Percentiles rank a stretch among this genome's conserved stretches.
Conservation (phyloP, 805 yeast species). For the Wickerhamiella shivajii region DNA sequence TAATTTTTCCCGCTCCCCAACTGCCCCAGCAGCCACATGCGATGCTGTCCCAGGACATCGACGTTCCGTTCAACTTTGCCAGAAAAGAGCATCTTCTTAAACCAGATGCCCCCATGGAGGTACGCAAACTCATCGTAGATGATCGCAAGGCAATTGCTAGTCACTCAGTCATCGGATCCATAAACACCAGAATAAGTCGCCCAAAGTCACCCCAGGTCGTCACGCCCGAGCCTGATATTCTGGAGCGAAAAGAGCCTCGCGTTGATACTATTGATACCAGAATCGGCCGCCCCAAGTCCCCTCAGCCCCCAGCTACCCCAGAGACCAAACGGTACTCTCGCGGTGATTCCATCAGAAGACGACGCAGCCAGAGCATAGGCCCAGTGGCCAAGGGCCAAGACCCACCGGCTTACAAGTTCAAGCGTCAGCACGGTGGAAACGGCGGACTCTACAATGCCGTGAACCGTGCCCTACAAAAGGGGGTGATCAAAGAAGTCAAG, state of each 20-base stretch:
- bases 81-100: constrained; percentile 1
- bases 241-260: not conserved
- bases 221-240: not conserved
- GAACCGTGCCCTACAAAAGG: constrained; percentile 34
- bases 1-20: constrained; percentile 10
- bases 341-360: constrained; percentile 2
- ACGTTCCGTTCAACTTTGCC: constrained; percentile 17
- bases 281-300: constrained; percentile 5
- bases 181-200: too few relatives aligned
- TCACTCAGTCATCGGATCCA: too few relatives aligned
- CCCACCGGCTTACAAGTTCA: constrained; percentile 3
- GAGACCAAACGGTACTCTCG: not conserved
- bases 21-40: constrained; percentile 5
- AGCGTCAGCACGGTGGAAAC: constrained; percentile 52
- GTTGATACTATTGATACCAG: not conserved
- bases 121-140: constrained; percentile 15
- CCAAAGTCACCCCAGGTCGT: too few relatives aligned
- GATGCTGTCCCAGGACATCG: constrained; percentile 5
- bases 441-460: constrained; percentile 83
- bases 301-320: constrained; percentile 1
- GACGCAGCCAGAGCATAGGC: constrained; percentile 1
- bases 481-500: constrained; percentile 25
- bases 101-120: constrained; percentile 8
- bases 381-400: not conserved
- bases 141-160: constrained; percentile 12